These are phyloP conservation scores for Candida nanaspora DNA, from an alignment of 805 yeast species.

Conservation along the genomic window DNA sequence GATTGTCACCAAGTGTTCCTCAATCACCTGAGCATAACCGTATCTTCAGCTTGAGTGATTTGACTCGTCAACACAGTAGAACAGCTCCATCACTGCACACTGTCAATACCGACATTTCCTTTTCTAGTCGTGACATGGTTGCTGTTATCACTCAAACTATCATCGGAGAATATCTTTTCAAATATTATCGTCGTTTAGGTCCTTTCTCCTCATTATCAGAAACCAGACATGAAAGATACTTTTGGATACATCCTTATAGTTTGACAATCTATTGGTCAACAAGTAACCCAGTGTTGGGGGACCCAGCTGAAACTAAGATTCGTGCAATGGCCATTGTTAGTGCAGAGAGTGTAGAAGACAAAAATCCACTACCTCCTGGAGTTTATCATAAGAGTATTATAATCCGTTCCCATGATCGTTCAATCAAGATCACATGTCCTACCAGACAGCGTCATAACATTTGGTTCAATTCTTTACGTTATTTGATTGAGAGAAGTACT, in stretches of 20 bases:
- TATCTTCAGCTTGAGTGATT: constrained; percentile 1
- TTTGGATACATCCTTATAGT: constrained; percentile 96
- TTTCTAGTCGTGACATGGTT: constrained; percentile 64
- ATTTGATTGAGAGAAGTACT: constrained; percentile 58
- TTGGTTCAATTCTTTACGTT: constrained; percentile 82
- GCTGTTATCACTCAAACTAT: constrained; percentile 89
- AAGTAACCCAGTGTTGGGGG: constrained; percentile 66
- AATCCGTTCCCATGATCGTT: constrained; percentile 54
- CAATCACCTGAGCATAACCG: not conserved
- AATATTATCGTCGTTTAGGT: constrained; percentile 74
- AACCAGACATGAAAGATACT: constrained; percentile 81
- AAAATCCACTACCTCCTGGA: constrained; percentile 86
- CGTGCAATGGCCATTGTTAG: constrained; percentile 73
- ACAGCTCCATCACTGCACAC: constrained; percentile 18
- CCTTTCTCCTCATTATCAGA: constrained; percentile 71
- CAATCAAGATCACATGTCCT: constrained; percentile 78
- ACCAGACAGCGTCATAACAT: constrained; percentile 82
- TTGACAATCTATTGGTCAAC: constrained; percentile 86
- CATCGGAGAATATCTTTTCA: constrained; percentile 84
- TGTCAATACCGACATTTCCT: constrained; percentile 55
- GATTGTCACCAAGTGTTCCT: constrained; percentile 4
- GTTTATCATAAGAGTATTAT: constrained; percentile 78
- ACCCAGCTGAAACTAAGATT: constrained; percentile 60
- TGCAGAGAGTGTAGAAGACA: constrained; percentile 75
- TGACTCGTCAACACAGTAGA: constrained; percentile 5